Conservation (phyloP, 2,329 filamentous ascomycete genomes). For the Arthroderma sp. region DNA sequence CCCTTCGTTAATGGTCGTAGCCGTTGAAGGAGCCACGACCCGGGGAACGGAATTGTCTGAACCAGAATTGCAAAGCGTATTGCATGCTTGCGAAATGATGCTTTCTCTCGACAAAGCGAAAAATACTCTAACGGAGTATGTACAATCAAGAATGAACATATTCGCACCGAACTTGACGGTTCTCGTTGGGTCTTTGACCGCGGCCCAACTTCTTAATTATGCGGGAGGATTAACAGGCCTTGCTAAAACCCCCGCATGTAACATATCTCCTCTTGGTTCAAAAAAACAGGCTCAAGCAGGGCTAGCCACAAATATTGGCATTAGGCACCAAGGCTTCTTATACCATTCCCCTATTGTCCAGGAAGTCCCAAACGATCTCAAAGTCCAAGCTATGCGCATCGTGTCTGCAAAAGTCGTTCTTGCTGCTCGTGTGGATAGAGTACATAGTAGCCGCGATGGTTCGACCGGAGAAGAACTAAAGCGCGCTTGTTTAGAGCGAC, state of each 20-base stretch:
- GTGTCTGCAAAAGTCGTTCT: slow-evolving; percentile 86
- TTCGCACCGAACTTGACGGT: slow-evolving; percentile 90
- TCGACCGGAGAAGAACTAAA: slow-evolving; percentile 71
- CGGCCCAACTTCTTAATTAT: slow-evolving; percentile 90
- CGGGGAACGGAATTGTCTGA: slow-evolving; percentile 64
- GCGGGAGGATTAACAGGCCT: slow-evolving; percentile 78
- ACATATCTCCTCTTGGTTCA: slow-evolving; percentile 78
- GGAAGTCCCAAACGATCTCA: slow-evolving; percentile 70
- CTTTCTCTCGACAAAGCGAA: slow-evolving; percentile 81
- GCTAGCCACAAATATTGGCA: slow-evolving; percentile 81
- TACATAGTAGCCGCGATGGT: slow-evolving; percentile 69
- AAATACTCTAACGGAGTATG: slow-evolving; percentile 75
- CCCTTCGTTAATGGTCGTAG: slow-evolving; percentile 87
- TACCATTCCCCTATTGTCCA: slow-evolving; percentile 85
- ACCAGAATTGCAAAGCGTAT: slow-evolving; percentile 60
- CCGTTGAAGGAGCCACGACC: slow-evolving; percentile 83
- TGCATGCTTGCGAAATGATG: slow-evolving; percentile 73
- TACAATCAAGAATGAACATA: slow-evolving; percentile 90
- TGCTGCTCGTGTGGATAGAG: slow-evolving; percentile 80
- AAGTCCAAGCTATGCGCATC: slow-evolving; percentile 88
- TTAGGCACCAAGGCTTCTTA: slow-evolving; percentile 83
- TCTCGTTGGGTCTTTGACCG: slow-evolving; percentile 81
- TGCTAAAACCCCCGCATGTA: slow-evolving; percentile 86
- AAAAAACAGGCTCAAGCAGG: slow-evolving; percentile 72
- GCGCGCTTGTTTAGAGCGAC: slow-evolving; percentile 65